A percentile compares a stretch with the other conserved stretches of the same genome.
These are phyloP conservation scores for Dictyostelium firmibasis DNA, from an alignment of 78 protist species.

Conservation along the genomic window DNA sequence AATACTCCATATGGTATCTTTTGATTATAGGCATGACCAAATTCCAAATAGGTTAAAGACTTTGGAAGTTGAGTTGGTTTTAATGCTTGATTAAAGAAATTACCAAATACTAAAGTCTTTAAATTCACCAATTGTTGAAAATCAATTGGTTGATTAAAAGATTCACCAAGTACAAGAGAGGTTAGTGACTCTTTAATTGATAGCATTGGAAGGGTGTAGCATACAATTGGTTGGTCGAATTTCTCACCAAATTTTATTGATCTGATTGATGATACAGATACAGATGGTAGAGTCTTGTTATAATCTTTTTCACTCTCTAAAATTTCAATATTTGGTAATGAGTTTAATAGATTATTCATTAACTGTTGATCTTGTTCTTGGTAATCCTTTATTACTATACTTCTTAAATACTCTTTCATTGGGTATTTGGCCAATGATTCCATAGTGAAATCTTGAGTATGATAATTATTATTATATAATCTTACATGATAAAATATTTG, in stretches of 20 bases:
- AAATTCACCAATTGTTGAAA: not conserved
- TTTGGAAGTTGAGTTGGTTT: not conserved
- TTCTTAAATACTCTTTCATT: not conserved
- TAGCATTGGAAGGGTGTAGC: not conserved
- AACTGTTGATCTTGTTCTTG: not conserved
- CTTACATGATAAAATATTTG: not conserved
- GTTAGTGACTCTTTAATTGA: not conserved
- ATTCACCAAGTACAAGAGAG: not conserved
- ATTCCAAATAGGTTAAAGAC: not conserved
- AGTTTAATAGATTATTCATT: not conserved
- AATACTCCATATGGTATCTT: not conserved
- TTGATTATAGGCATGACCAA: not conserved
- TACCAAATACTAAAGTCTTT: constrained; percentile 1
- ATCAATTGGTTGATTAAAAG: not conserved
- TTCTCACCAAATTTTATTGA: not conserved
- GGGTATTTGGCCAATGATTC: not conserved
- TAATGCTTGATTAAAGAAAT: not conserved
- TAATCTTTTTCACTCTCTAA: not conserved
- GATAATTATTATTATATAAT: not conserved
- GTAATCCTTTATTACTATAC: not conserved
- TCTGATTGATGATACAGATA: not conserved
- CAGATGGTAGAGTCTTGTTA: not conserved
- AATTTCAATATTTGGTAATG: not conserved
- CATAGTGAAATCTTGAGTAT: not conserved
- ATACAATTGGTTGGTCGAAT: not conserved